phyloP scores from a whole-genome alignment of 768 basidiomycete species.

The Sarcodon aspratus region DNA sequence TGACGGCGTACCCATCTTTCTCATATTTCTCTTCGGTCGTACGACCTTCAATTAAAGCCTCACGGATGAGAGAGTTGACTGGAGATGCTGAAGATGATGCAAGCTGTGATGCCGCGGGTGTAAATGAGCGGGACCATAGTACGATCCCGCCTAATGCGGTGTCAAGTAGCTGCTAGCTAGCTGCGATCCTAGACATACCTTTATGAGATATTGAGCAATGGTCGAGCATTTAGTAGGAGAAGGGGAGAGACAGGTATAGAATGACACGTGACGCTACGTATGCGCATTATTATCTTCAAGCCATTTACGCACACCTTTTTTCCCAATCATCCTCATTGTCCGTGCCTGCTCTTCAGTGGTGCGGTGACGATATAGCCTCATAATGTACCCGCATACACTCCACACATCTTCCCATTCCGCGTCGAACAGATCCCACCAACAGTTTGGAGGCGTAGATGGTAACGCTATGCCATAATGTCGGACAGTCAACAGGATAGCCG shows the following conservation, averaged over 20 bases:
- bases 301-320: slow-evolving; percentile 78
- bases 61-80: slow-evolving; percentile 22
- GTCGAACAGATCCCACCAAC: slow-evolving; percentile 96
- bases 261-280: background rate
- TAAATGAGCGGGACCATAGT: slow-evolving; percentile 92
- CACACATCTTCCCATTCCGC: slow-evolving; percentile 83
- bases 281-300: slow-evolving; percentile 40
- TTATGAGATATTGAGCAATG: slow-evolving; percentile 94
- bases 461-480: slow-evolving; percentile 65
- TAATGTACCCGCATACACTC: slow-evolving; percentile 74
- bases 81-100: slow-evolving; percentile 14
- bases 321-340: slow-evolving; percentile 47
- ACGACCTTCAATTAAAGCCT: slow-evolving; percentile 82
- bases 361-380: slow-evolving; percentile 64
- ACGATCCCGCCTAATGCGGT: slow-evolving; percentile 68
- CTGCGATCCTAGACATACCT: slow-evolving; percentile 32
- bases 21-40: slow-evolving; percentile 78
- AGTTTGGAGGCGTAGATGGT: slow-evolving; percentile 55
- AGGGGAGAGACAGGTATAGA: background rate
- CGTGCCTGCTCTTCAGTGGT: slow-evolving; percentile 32
- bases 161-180: slow-evolving; percentile 4
- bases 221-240: slow-evolving; percentile 61
- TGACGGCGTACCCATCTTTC: slow-evolving; percentile 88
- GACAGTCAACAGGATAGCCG: slow-evolving; percentile 74
- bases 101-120: slow-evolving; percentile 37